Percentiles rank a stretch among this genome's conserved stretches.
Conservation (phyloP, 2,329 filamentous ascomycete genomes). For the Aciculosporium take region DNA sequence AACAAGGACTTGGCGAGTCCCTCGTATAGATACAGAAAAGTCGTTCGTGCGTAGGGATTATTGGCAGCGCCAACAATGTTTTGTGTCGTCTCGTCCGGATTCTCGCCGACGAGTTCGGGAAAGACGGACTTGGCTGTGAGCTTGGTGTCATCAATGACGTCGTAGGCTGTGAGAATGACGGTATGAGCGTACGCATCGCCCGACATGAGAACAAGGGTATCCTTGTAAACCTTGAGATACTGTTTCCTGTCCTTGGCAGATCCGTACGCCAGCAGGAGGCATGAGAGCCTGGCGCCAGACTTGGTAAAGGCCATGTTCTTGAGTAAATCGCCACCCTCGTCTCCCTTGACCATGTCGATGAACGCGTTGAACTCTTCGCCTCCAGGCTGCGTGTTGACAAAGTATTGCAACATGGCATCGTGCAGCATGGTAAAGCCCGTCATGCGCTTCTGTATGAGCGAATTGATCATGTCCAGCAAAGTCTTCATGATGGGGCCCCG, state of each 20-base stretch:
- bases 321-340: conserved; percentile 76
- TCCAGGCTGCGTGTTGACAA: conserved; percentile 61
- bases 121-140: conserved; percentile 76
- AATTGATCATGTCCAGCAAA: conserved; percentile 75
- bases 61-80: conserved; percentile 51
- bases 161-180: conserved; percentile 72
- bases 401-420: conserved; percentile 96
- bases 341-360: conserved; percentile 77
- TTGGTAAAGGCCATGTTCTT: conserved; percentile 96
- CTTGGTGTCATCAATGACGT: conserved; percentile 90
- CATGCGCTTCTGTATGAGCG: conserved; percentile 88
- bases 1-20: conserved; percentile 47
- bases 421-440: conserved; percentile 96
- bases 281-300: conserved; percentile 70
- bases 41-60: conserved; percentile 48
- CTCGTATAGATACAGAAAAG: conserved; percentile 73
- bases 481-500: conserved; percentile 74
- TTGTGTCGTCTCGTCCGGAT: conserved; percentile 44
- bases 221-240: conserved; percentile 79
- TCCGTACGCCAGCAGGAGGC: conserved; percentile 68
- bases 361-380: conserved; percentile 78
- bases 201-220: conserved; percentile 74
- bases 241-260: conserved; percentile 86
- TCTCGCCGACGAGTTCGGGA: conserved; percentile 67
- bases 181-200: conserved; percentile 65